Percentiles rank a stretch among this genome's conserved stretches.
These are phyloP conservation scores for Neurospora terricola DNA, from an alignment of 495 filamentous ascomycete genomes.

Conservation along the genomic window DNA sequence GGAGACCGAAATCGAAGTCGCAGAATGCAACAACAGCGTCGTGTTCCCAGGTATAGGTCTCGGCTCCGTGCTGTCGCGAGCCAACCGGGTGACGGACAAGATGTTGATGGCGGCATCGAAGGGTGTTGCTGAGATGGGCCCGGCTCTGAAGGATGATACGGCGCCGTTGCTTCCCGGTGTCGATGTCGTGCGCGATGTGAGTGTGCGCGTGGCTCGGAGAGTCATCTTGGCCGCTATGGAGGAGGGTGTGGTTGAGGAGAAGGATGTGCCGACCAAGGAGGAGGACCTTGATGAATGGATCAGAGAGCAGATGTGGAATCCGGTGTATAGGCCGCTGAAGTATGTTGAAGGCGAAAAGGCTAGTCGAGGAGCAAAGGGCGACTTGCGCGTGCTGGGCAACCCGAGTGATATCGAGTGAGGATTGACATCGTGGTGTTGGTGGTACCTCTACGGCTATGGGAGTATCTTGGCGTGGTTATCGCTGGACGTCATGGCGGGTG, in stretches of 20 bases:
- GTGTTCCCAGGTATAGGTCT: constrained; percentile 81
- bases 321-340: constrained; percentile 56
- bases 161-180: constrained; percentile 67
- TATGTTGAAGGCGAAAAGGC: constrained; percentile 41
- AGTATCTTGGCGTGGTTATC: not conserved
- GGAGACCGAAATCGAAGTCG: constrained; percentile 52
- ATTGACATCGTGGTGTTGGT: not conserved
- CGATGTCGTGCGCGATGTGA: constrained; percentile 61
- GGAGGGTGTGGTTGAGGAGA: constrained; percentile 54
- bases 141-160: constrained; percentile 43
- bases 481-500: not conserved
- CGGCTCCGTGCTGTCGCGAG: constrained; percentile 59
- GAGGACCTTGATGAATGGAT: constrained; percentile 69
- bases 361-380: constrained; percentile 46
- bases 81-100: constrained; percentile 54
- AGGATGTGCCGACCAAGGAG: constrained; percentile 50
- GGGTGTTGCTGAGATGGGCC: constrained; percentile 59
- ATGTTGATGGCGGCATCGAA: constrained; percentile 76
- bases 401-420: not conserved
- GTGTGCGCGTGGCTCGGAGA: constrained; percentile 64
- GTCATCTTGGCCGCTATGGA: constrained; percentile 65
- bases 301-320: constrained; percentile 82
- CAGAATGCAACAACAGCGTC: constrained; percentile 88
- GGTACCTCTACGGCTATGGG: not conserved
- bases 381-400: constrained; percentile 42